Conservation (phyloP, 179 eudicot species). For the Actinidia arguta region DNA sequence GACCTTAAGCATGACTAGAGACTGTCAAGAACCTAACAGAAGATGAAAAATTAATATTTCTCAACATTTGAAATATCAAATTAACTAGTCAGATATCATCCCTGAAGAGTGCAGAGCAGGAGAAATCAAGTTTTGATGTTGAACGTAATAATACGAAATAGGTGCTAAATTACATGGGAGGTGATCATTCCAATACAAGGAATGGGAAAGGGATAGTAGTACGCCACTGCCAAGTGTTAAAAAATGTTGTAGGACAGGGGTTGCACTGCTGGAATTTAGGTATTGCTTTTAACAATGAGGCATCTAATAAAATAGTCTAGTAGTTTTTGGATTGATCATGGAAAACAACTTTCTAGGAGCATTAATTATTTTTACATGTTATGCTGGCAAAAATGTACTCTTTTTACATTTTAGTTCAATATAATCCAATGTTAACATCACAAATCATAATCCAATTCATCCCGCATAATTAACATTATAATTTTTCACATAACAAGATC, state of each 20-base stretch:
- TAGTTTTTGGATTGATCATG: no score
- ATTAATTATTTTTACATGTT: not conserved
- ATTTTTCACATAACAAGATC: not conserved
- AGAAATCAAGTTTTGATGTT: no score
- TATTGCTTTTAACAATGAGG: not conserved
- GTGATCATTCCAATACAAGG: not conserved
- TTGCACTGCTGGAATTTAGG: not conserved
- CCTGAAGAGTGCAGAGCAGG: not conserved
- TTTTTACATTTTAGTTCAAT: not conserved
- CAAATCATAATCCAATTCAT: not conserved
- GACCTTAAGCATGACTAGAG: conserved; percentile 51
- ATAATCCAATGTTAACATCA: no score
- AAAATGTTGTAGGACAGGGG: not conserved
- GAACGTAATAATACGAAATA: not conserved
- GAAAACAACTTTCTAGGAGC: no score
- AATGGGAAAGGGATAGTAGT: not conserved
- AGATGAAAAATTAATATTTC: not conserved
- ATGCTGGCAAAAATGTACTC: not conserved
- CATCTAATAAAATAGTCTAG: conserved; percentile 5
- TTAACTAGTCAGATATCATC: not conserved
- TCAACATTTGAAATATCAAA: not conserved
- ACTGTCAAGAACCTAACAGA: not conserved
- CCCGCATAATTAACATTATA: not conserved
- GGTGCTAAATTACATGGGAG: not conserved
- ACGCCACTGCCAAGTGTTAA: not conserved